These are phyloP conservation scores for Candolleomyces efflorescens DNA, from an alignment of 768 basidiomycete genomes.

Conservation along the genomic window DNA sequence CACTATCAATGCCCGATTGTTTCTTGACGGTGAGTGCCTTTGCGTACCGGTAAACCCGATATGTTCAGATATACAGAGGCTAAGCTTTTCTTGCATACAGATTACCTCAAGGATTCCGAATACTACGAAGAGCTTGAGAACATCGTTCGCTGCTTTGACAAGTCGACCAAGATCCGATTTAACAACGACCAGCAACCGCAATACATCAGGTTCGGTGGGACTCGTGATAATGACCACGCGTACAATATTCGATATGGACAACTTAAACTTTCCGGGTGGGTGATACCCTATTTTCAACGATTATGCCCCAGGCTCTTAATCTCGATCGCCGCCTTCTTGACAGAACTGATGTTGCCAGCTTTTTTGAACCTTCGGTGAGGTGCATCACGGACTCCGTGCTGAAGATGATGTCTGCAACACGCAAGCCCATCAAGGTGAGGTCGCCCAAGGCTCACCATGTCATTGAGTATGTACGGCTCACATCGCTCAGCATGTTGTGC, in stretches of 20 bases:
- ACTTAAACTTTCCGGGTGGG: constrained; percentile 37
- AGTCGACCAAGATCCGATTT: constrained; percentile 43
- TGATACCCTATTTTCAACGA: background rate
- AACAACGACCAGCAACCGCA: constrained; percentile 32
- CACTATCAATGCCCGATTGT: too few species aligned
- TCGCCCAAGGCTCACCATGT: too few species aligned
- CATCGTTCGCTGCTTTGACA: constrained; percentile 43
- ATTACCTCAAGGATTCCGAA: constrained; percentile 29
- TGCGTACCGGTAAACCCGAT: too few species aligned
- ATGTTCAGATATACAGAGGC: too few species aligned
- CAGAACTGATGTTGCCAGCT: constrained; percentile 18
- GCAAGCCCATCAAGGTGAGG: constrained; percentile 14
- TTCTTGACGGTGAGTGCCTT: too few species aligned
- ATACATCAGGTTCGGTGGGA: constrained; percentile 43
- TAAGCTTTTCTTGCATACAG: constrained; percentile 18
- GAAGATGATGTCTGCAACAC: too few species aligned
- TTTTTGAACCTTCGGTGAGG: constrained; percentile 23
- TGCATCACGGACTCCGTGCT: constrained; percentile 18
- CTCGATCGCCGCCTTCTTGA: too few species aligned
- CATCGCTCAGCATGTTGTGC: constrained; percentile 26
- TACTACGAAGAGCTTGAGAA: constrained; percentile 39
- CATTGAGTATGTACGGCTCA: too few species aligned
- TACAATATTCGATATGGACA: constrained; percentile 42
- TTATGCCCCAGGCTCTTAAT: background rate
- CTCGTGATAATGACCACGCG: constrained; percentile 31